Conservation (phyloP, 495 filamentous ascomycete genomes). For the Cercophora newfieldiana region DNA sequence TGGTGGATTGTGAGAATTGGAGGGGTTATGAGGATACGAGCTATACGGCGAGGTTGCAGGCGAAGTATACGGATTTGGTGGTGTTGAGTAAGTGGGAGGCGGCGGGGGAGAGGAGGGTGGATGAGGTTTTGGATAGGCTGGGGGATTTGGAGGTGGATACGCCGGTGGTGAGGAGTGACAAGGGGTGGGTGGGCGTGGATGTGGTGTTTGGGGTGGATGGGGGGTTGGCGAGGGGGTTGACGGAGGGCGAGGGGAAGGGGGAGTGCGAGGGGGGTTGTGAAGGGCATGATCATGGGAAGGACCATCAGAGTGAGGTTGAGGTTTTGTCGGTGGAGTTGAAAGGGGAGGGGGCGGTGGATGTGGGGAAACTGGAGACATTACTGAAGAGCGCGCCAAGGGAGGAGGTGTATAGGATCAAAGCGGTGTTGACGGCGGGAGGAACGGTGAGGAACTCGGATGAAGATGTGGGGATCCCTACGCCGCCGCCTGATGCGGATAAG, state of each 20-base stretch:
- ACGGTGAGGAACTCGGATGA: conserved; percentile 63
- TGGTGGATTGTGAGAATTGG: conserved; percentile 98
- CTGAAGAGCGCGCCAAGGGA: conserved; percentile 76
- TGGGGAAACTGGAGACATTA: conserved; percentile 62
- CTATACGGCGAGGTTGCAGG: conserved; percentile 84
- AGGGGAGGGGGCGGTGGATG: conserved; percentile 53
- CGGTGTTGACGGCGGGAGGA: conserved; percentile 63
- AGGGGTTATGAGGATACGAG: conserved; percentile 89
- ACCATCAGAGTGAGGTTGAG: conserved; percentile 78
- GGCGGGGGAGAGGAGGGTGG: conserved; percentile 68
- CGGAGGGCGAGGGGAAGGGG: conserved; percentile 33
- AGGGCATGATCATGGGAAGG: conserved; percentile 34
- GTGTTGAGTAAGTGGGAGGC: conserved; percentile 95
- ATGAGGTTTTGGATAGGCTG: conserved; percentile 79
- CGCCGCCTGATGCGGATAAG: neutral
- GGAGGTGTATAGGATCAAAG: conserved; percentile 94
- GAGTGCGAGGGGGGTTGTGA: conserved; percentile 33
- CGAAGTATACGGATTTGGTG: conserved; percentile 87
- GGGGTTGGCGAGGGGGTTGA: conserved; percentile 64
- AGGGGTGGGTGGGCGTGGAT: conserved; percentile 70
- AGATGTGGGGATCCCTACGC: conserved; percentile 30
- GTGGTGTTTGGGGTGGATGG: conserved; percentile 87
- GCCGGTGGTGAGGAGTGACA: conserved; percentile 77
- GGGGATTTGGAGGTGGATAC: conserved; percentile 81
- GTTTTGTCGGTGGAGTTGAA: conserved; percentile 74